Evolutionary conservation across 179 eudicot genomes (phyloP).

Genomic region (Kewa caespitosa): DNA sequence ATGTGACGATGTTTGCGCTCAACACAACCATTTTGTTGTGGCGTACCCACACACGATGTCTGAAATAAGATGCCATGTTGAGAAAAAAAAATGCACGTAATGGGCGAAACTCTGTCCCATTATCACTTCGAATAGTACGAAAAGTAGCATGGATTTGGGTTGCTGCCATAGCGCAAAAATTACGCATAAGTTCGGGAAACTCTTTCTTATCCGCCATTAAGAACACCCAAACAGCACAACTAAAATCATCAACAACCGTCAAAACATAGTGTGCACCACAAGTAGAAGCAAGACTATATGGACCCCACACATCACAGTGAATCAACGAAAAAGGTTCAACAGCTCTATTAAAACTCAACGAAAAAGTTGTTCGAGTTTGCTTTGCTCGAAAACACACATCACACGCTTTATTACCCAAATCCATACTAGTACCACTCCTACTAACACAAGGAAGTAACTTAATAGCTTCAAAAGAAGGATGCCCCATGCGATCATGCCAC

Average conservation of each 20-base stretch:
- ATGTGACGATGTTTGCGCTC: neutral
- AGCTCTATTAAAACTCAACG: neutral
- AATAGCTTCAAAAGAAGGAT: neutral
- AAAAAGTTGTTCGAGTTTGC: neutral
- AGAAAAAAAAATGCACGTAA: neutral
- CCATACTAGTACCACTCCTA: too few species aligned
- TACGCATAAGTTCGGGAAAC: neutral
- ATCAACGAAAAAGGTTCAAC: conserved; percentile 7
- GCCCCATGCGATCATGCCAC: conserved; percentile 3
- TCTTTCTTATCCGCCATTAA: neutral
- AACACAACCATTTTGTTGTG: neutral
- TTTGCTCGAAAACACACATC: neutral
- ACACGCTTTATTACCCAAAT: too few species aligned
- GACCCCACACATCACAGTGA: conserved; percentile 18
- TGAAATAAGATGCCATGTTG: neutral
- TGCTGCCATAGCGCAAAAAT: neutral
- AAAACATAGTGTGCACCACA: conserved; percentile 1
- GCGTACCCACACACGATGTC: too few species aligned
- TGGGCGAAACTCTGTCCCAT: neutral
- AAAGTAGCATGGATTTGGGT: neutral
- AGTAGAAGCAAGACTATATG: neutral
- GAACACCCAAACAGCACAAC: neutral
- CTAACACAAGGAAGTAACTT: neutral
- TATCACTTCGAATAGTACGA: neutral
- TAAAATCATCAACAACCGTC: conserved; percentile 14